Evolutionary conservation across 1,284 basidiomycete species (phyloP).

Genomic region (Cutaneotrichosporon cyanovorans): DNA sequence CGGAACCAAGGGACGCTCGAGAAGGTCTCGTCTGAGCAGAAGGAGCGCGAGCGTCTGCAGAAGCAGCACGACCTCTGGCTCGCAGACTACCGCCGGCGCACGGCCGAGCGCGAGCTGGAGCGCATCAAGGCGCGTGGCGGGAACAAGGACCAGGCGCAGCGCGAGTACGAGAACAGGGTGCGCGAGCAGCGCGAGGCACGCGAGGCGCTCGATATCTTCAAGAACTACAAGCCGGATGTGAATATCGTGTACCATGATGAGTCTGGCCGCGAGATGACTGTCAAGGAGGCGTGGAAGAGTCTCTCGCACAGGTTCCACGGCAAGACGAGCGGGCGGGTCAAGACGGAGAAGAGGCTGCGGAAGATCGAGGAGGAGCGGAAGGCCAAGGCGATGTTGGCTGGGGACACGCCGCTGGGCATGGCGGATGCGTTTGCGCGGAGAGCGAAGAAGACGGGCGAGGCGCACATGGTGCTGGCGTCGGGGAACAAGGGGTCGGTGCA

Average conservation of each 20-base stretch:
- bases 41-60: slow-evolving; percentile 57
- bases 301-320: slow-evolving; percentile 93
- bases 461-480: slow-evolving; percentile 86
- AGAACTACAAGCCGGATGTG: slow-evolving; percentile 92
- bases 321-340: slow-evolving; percentile 85
- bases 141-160: slow-evolving; percentile 86
- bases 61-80: slow-evolving; percentile 84
- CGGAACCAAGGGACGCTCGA: slow-evolving; percentile 86
- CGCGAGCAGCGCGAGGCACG: slow-evolving; percentile 87
- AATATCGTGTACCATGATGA: slow-evolving; percentile 96
- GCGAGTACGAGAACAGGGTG: slow-evolving; percentile 87
- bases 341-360: slow-evolving; percentile 87
- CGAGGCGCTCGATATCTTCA: slow-evolving; percentile 72
- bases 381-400: slow-evolving; percentile 78
- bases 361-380: slow-evolving; percentile 92
- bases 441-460: slow-evolving; percentile 85
- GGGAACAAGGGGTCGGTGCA: slow-evolving; percentile 77
- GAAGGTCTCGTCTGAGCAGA: slow-evolving; percentile 57
- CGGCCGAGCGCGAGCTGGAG: slow-evolving; percentile 73
- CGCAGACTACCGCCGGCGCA: slow-evolving; percentile 67
- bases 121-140: slow-evolving; percentile 62
- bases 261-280: slow-evolving; percentile 68
- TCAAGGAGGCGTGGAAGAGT: slow-evolving; percentile 96
- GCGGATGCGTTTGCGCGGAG: slow-evolving; percentile 79
- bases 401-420: slow-evolving; percentile 89